Percentiles rank a stretch among this genome's conserved stretches.
These are phyloP conservation scores for Debaryomyces psychrophilus DNA, from an alignment of 1,139 yeast species.

Conservation along the genomic window DNA sequence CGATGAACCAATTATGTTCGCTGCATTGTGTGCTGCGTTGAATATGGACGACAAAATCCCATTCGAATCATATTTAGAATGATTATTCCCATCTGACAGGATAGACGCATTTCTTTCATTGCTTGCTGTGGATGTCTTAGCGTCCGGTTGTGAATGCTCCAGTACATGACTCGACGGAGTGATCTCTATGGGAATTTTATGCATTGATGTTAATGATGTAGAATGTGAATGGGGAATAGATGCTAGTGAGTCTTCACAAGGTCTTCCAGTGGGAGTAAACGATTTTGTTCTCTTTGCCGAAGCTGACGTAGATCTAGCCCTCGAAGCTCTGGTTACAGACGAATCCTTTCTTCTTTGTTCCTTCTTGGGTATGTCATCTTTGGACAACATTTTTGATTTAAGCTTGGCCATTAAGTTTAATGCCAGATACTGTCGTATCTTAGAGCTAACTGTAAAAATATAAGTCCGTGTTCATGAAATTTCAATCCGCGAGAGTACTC, in stretches of 20 bases:
- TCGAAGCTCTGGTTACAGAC: conserved; percentile 5
- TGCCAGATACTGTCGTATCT: neutral
- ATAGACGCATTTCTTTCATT: neutral
- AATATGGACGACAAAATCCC: conserved; percentile 33
- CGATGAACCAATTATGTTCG: conserved; percentile 12
- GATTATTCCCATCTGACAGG: neutral
- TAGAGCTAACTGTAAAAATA: neutral
- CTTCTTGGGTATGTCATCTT: conserved; percentile 5
- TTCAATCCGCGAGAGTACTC: neutral
- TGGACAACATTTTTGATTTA: neutral
- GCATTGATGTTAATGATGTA: conserved; percentile 1
- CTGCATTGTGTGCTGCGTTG: conserved; percentile 33
- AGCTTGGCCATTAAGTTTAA: conserved; percentile 1
- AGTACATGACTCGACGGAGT: neutral
- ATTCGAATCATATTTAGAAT: conserved; percentile 13
- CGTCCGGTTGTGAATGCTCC: neutral
- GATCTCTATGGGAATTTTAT: neutral
- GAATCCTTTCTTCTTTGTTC: conserved; percentile 3
- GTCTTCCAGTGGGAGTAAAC: conserved; percentile 3
- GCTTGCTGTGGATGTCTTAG: neutral
- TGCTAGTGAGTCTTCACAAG: neutral
- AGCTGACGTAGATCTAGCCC: conserved; percentile 6
- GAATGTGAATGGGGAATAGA: conserved; percentile 7
- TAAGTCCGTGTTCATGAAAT: neutral
- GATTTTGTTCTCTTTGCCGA: conserved; percentile 6